phyloP scores from a whole-genome alignment of 140 eudicot genomes.

The Artemisia princeps region DNA sequence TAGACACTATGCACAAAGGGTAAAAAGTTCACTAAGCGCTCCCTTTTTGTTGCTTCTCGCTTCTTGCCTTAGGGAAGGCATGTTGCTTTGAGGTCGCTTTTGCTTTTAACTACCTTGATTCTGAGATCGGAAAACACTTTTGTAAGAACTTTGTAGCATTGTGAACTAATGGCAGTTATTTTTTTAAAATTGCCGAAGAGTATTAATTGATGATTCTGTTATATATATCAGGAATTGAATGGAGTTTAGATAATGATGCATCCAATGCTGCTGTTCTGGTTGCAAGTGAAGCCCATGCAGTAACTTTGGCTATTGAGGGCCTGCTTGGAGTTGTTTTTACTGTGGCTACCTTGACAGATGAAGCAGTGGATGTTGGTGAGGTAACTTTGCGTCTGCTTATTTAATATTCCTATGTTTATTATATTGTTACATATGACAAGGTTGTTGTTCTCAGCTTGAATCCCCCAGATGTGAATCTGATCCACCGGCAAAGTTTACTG shows the following conservation, averaged over 20 bases:
- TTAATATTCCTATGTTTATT: slow-evolving; percentile 1
- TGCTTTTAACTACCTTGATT: too few relatives aligned
- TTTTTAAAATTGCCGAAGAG: neutral
- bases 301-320: slow-evolving; percentile 96
- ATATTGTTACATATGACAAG: slow-evolving; percentile 18
- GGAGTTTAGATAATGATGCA: slow-evolving; percentile 98
- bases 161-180: neutral
- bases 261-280: slow-evolving; percentile 95
- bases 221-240: slow-evolving; percentile 68
- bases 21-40: too few relatives aligned
- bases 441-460: slow-evolving; percentile 56
- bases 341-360: slow-evolving; percentile 94
- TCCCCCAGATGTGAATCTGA: slow-evolving; percentile 78
- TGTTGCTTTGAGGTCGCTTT: too few relatives aligned
- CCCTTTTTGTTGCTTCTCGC: too few relatives aligned
- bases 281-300: slow-evolving; percentile 99
- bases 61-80: too few relatives aligned
- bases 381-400: slow-evolving; percentile 33
- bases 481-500: slow-evolving; percentile 52
- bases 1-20: too few relatives aligned
- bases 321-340: slow-evolving; percentile 91
- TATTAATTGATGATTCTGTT: slow-evolving; percentile 6
- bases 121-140: neutral
- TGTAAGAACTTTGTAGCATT: neutral
- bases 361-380: slow-evolving; percentile 98